phyloP scores from a whole-genome alignment of 164 flowering plant species.

The Liriodendron chinense region DNA sequence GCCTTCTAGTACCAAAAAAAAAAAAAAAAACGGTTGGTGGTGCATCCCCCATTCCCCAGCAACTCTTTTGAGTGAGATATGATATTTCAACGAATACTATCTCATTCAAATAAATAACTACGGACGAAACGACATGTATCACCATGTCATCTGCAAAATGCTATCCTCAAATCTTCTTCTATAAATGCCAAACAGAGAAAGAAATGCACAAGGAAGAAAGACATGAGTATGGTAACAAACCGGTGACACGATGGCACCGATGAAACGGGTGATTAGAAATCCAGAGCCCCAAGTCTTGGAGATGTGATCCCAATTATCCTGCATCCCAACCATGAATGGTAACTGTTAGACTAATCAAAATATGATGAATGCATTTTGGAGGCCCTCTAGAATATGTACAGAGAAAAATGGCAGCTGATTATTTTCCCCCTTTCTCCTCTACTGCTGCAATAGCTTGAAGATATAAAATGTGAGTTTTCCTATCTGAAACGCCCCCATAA shows the following conservation, averaged over 20 bases:
- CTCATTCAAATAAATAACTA: not conserved
- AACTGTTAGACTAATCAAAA: not conserved
- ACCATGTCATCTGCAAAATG: not conserved
- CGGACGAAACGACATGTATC: not conserved
- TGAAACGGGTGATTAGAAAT: slow-evolving; percentile 65
- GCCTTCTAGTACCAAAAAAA: no score
- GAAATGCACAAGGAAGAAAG: not conserved
- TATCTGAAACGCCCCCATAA: not conserved
- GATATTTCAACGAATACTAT: no score
- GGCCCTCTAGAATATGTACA: not conserved
- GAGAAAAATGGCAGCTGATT: not conserved
- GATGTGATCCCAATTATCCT: slow-evolving; percentile 87
- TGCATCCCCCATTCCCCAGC: no score
- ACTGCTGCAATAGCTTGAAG: not conserved
- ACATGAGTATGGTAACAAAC: slow-evolving; percentile 28
- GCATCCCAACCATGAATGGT: slow-evolving; percentile 12
- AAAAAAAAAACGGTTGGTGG: no score
- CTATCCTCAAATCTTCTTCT: not conserved
- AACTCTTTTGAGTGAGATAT: no score
- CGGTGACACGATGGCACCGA: slow-evolving; percentile 71
- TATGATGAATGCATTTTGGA: not conserved
- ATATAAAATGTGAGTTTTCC: not conserved
- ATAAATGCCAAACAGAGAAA: not conserved
- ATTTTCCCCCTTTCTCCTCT: not conserved
- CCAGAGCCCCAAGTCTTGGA: slow-evolving; percentile 71